A percentile compares a stretch with the other conserved stretches of the same genome.
Conservation (phyloP, 106 monocot species). For the Triglochin maritima region DNA sequence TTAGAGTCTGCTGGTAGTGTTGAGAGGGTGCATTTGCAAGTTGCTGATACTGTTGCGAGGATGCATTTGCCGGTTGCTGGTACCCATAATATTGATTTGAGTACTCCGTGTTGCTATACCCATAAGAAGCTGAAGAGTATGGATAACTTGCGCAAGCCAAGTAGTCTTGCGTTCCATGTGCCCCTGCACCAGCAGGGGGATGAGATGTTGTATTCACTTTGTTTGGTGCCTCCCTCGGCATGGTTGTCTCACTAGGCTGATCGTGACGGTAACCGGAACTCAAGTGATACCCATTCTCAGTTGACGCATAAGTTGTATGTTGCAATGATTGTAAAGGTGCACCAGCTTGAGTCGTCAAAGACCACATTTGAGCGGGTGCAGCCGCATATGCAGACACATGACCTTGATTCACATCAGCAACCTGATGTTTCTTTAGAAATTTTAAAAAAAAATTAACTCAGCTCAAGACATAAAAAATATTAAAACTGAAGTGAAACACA, state of each 20-base stretch:
- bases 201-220: conserved; percentile 23
- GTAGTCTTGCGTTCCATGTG: conserved; percentile 47
- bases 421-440: conserved; percentile 5
- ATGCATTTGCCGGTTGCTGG: conserved; percentile 30
- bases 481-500: neutral
- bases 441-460: neutral
- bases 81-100: conserved; percentile 54
- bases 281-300: conserved; percentile 34
- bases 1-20: too few species aligned
- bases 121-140: conserved; percentile 36
- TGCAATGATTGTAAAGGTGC: conserved; percentile 34
- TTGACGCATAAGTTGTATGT: conserved; percentile 13
- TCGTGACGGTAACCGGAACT: conserved; percentile 47
- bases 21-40: too few species aligned
- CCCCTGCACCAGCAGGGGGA: conserved; percentile 23
- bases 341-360: conserved; percentile 28
- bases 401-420: conserved; percentile 7
- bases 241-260: conserved; percentile 31
- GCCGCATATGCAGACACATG: conserved; percentile 20
- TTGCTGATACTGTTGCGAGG: too few species aligned
- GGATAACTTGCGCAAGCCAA: conserved; percentile 36
- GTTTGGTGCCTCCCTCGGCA: conserved; percentile 25
- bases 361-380: conserved; percentile 38
- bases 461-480: neutral
- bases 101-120: conserved; percentile 36